Evolutionary conservation across 495 filamentous ascomycete genomes (phyloP).

Genomic region (Xylaria castorea): DNA sequence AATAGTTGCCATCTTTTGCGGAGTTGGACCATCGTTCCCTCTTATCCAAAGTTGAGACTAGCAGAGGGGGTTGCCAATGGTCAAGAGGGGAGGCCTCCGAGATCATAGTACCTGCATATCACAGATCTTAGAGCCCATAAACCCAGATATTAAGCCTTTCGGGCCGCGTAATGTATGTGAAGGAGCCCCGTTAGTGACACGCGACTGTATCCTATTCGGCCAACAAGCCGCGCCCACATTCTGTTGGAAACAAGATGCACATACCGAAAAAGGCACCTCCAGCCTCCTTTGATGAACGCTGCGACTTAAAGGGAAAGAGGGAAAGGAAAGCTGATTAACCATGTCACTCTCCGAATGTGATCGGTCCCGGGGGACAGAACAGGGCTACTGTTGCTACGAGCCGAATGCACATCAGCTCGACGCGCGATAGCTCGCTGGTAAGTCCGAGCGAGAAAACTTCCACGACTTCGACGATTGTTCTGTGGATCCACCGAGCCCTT

Average conservation of each 20-base stretch:
- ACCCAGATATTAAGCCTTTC: constrained; percentile 23
- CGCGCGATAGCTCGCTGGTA: not conserved
- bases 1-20: not conserved
- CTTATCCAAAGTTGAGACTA: not conserved
- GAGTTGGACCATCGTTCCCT: not conserved
- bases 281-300: not conserved
- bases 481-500: constrained; percentile 39
- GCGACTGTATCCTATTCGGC: constrained; percentile 27
- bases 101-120: constrained; percentile 13
- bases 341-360: not conserved
- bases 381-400: not conserved
- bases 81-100: constrained; percentile 21
- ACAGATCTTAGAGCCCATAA: constrained; percentile 21
- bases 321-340: constrained; percentile 3
- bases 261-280: constrained; percentile 13
- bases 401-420: not conserved
- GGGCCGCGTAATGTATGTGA: constrained; percentile 24
- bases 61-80: not conserved
- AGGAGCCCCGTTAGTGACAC: constrained; percentile 20
- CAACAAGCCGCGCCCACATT: constrained; percentile 15
- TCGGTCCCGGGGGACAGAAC: not conserved
- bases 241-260: constrained; percentile 18
- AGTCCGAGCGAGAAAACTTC: constrained; percentile 35
- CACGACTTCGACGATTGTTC: constrained; percentile 51
- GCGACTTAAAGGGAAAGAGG: constrained; percentile 8